Conservation (phyloP, 1,284 basidiomycete genomes). For the Phylloporus gajari region DNA sequence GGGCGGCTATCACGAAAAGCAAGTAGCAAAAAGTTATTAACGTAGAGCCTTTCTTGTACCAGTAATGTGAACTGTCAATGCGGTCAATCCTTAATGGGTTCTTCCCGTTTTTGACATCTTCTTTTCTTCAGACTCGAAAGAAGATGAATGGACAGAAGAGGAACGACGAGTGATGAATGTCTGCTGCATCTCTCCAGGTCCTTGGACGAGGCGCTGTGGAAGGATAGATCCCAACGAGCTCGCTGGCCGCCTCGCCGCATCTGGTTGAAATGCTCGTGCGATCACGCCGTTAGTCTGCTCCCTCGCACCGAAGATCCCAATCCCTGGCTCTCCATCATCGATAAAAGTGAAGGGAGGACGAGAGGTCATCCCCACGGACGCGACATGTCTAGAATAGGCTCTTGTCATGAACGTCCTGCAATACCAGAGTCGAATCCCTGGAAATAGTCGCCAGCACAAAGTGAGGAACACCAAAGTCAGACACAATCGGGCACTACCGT, state of each 20-base stretch:
- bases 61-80: too few relatives aligned
- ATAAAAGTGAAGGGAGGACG: constrained; percentile 84
- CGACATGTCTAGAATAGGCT: constrained; percentile 77
- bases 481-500: constrained; percentile 74
- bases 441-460: constrained; percentile 81
- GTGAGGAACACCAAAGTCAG: constrained; percentile 81
- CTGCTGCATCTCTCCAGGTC: too few relatives aligned
- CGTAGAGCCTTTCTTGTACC: too few relatives aligned
- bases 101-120: too few relatives aligned
- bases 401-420: constrained; percentile 82
- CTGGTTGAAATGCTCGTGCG: constrained; percentile 61
- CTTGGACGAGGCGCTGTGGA: too few relatives aligned
- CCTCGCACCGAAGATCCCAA: constrained; percentile 75
- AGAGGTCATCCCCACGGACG: constrained; percentile 78
- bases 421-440: constrained; percentile 78
- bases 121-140: too few relatives aligned
- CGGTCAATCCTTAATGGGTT: too few relatives aligned
- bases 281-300: constrained; percentile 66
- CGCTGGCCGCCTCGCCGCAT: constrained; percentile 47
- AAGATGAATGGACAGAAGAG: too few relatives aligned
- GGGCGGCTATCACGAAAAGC: too few relatives aligned
- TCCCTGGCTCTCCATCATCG: constrained; percentile 90
- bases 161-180: too few relatives aligned
- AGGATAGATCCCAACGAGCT: constrained; percentile 75
- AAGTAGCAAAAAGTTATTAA: too few relatives aligned